Base-by-base conservation (phyloP, 1,284 basidiomycete genomes). In the Mycena citricolor region DNA sequence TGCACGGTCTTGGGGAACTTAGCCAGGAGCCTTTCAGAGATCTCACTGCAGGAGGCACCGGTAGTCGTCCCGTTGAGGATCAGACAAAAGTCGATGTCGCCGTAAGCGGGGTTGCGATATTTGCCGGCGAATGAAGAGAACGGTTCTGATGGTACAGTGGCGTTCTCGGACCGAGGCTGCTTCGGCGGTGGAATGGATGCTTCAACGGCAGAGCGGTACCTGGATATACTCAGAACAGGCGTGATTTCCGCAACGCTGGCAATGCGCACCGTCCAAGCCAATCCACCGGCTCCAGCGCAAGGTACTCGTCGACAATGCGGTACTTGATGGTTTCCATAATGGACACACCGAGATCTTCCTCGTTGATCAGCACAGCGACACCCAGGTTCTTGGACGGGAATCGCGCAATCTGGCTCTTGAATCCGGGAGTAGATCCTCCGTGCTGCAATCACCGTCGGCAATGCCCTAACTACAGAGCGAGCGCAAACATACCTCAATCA, bases 361-460 rank as follows among this genome's bases (percentile, higher is more conserved):
- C 58, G 28, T 59, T 61, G 12, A 54, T 49, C 13, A 61, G 45
- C 13, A 61, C 56, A 8, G 58, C 55, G 12, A 61, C 42, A 2
- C 59, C 59, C 16, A 56, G 36, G 19, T 53, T 50, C 11, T 42
- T 35, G 29, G 23, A 38, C 5, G 59, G 59, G 32, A 58, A 51
- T n/a, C 59, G 55, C 17, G 54, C 47, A n/a, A 61, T 48, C 36
- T 56, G 52, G 11, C 54, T 47, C 24, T 42, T 41, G 44, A 55
- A 56, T 3, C 57, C 58, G 56, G 19, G 23, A n/a, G 32, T 32
- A 11, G 42, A 38, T 6, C 49, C 49, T 4, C 44, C 41, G 33
- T 52, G 49, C 44, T 54, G 5, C 10, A 16, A 29, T n/a, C 10
- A 11, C 3, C 5, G 13, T 11, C n/a, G 13, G n/a, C 20, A 17